Conservation (phyloP, 345 rosid genomes). For the Anastatica hierochuntica region DNA sequence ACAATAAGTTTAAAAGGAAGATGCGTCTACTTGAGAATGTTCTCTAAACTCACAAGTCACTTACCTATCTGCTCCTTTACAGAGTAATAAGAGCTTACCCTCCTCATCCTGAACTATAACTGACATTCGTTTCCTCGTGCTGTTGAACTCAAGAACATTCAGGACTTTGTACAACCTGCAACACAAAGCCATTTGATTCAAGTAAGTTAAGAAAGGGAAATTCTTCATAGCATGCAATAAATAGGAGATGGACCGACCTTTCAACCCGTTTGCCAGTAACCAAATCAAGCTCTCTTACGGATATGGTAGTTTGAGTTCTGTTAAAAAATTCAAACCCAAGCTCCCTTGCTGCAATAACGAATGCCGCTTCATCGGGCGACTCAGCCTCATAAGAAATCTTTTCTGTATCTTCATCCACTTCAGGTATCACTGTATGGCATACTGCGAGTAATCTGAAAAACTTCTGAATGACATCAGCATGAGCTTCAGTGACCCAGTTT, state of each 20-base stretch:
- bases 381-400: conserved; percentile 84
- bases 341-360: conserved; percentile 95
- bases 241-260: conserved; percentile 37
- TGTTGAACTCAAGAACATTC: conserved; percentile 68
- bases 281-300: conserved; percentile 50
- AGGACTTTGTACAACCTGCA: conserved; percentile 67
- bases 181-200: conserved; percentile 2
- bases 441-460: conserved; percentile 70
- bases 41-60: too few relatives aligned
- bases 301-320: conserved; percentile 67
- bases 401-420: conserved; percentile 65
- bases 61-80: conserved; percentile 97
- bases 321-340: conserved; percentile 73
- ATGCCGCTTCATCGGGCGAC: conserved; percentile 93
- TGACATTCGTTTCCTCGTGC: conserved; percentile 65
- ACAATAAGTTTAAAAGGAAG: not conserved
- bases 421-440: conserved; percentile 94
- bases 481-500: conserved; percentile 63
- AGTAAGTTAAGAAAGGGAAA: not conserved
- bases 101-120: conserved; percentile 64
- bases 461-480: conserved; percentile 49
- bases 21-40: too few relatives aligned
- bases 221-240: not conserved
- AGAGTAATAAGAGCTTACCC: conserved; percentile 66
- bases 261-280: conserved; percentile 48